Conservation (phyloP, 495 filamentous ascomycete genomes). For the Penicillium dipodomyicola region DNA sequence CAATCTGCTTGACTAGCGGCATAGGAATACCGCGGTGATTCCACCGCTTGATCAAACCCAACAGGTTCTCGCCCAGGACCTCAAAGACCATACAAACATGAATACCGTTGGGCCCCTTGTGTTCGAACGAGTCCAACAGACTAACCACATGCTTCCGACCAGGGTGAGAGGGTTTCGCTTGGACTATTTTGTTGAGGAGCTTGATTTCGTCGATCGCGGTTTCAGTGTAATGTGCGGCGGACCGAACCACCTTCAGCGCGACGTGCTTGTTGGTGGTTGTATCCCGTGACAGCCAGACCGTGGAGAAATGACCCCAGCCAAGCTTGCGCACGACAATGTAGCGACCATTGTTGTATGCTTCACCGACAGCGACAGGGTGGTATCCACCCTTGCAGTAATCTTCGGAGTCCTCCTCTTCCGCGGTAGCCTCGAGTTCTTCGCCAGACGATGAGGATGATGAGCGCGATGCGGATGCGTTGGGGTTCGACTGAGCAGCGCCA, state of each 20-base stretch:
- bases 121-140: constrained; percentile 93
- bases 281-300: constrained; percentile 94
- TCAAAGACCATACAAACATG: constrained; percentile 99
- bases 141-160: constrained; percentile 94
- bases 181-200: constrained; percentile 90
- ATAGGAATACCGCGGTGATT: constrained; percentile 97
- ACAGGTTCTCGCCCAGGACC: constrained; percentile 90
- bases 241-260: constrained; percentile 94
- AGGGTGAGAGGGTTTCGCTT: constrained; percentile 89
- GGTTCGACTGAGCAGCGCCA: constrained; percentile 31
- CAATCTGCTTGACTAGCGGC: constrained; percentile 95
- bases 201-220: constrained; percentile 99
- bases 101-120: constrained; percentile 92
- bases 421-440: constrained; percentile 86
- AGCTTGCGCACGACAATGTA: constrained; percentile 97
- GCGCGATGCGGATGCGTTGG: constrained; percentile 54
- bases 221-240: constrained; percentile 96
- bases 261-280: constrained; percentile 91
- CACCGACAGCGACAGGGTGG: constrained; percentile 88
- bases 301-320: constrained; percentile 98
- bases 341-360: constrained; percentile 95
- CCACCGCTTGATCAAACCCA: constrained; percentile 97
- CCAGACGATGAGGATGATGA: constrained; percentile 82
- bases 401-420: constrained; percentile 97
- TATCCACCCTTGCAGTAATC: constrained; percentile 99